Evolutionary conservation across 495 filamentous ascomycete genomes (phyloP).

Genomic region (Evansstolkia leycettana): DNA sequence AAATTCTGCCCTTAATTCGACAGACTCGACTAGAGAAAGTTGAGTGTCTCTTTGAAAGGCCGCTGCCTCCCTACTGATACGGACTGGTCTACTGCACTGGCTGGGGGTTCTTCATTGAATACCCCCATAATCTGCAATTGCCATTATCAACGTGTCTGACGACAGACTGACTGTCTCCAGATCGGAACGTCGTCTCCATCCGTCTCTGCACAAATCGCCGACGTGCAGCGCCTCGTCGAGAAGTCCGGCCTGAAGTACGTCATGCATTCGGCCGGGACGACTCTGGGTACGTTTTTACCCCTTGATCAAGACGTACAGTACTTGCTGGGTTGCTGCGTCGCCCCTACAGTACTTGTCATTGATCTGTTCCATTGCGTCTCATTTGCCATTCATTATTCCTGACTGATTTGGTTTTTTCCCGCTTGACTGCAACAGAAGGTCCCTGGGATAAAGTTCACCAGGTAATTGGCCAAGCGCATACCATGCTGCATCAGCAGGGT

Average conservation of each 20-base stretch:
- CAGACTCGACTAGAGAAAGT: no score
- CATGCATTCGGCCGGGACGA: constrained; percentile 91
- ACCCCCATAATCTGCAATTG: no score
- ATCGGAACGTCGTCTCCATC: constrained; percentile 73
- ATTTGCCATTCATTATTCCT: no score
- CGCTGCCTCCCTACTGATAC: constrained; percentile 3
- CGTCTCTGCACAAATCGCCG: constrained; percentile 76
- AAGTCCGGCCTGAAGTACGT: constrained; percentile 65
- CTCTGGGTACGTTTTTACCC: constrained; percentile 53
- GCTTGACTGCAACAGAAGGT: constrained; percentile 46
- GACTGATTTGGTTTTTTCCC: no score
- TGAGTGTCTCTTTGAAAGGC: constrained; percentile 40
- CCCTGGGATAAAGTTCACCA: constrained; percentile 82
- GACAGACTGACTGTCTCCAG: constrained; percentile 27
- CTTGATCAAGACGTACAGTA: neutral
- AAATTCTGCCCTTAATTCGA: neutral
- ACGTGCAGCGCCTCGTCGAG: constrained; percentile 77
- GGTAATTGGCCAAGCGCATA: constrained; percentile 84
- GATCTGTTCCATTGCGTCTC: no score
- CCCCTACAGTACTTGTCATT: no score
- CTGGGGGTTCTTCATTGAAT: no score
- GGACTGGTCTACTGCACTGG: no score
- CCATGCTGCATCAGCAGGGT: constrained; percentile 68
- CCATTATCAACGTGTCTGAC: no score
- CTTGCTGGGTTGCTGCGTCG: no score